Percentiles rank a stretch among this genome's conserved stretches.
Evolutionary conservation across 106 monocot genomes (phyloP).

Genomic region (Vanilla planifolia): DNA sequence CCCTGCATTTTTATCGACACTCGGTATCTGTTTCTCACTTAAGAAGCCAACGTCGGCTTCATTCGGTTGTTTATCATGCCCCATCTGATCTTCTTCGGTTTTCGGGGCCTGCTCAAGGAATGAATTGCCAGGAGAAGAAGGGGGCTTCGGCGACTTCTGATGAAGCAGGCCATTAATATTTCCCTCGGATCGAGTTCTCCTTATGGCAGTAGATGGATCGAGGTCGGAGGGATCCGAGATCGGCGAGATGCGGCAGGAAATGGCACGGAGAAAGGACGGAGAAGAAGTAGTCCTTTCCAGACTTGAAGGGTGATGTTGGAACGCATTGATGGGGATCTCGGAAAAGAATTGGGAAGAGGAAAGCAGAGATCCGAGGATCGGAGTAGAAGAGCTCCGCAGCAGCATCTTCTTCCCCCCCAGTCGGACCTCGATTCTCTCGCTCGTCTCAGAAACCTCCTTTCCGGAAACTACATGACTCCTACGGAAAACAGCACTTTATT

Average conservation of each 20-base stretch:
- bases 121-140: constrained; percentile 2
- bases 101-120: constrained; percentile 32
- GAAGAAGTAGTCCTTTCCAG: constrained; percentile 1
- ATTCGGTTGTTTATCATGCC: constrained; percentile 4
- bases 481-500: too few species aligned
- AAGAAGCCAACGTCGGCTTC: constrained; percentile 12
- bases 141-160: not conserved
- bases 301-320: constrained; percentile 17
- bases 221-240: constrained; percentile 5
- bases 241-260: constrained; percentile 20
- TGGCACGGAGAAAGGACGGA: not conserved
- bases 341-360: constrained; percentile 20
- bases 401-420: constrained; percentile 25
- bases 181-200: constrained; percentile 34
- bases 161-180: constrained; percentile 30
- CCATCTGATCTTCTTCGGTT: constrained; percentile 2
- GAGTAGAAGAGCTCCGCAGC: constrained; percentile 36
- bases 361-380: constrained; percentile 32
- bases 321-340: constrained; percentile 19
- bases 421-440: too few species aligned
- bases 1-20: not conserved
- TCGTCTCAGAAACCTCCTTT: too few species aligned
- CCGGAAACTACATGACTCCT: too few species aligned
- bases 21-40: not conserved
- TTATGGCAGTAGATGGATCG: constrained; percentile 17